These are phyloP conservation scores for Rubus idaeus DNA, from an alignment of 306 rosid species.

Conservation along the genomic window DNA sequence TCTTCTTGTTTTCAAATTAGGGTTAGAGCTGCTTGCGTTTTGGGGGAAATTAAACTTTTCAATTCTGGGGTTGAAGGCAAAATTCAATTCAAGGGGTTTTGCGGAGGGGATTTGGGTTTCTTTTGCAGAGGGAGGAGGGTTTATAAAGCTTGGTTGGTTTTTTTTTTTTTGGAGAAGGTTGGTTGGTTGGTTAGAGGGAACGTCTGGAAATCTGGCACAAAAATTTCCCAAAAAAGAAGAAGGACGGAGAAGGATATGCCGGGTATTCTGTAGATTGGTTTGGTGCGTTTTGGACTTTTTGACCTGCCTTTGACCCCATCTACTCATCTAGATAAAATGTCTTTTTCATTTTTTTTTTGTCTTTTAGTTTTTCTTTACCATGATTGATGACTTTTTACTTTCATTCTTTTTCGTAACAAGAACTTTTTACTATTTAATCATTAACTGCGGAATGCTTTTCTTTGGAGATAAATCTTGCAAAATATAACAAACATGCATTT, in stretches of 20 bases:
- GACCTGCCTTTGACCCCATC: not conserved
- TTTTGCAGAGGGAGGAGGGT: not conserved
- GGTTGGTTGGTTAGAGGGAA: not conserved
- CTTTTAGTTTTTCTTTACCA: no score
- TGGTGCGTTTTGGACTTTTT: slow-evolving; percentile 2
- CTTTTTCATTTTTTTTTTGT: not conserved
- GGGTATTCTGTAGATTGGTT: not conserved
- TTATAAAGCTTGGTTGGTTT: not conserved
- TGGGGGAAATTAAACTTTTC: not conserved
- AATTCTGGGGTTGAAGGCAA: not conserved
- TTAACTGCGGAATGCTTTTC: not conserved
- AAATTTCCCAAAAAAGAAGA: not conserved
- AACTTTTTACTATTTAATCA: not conserved
- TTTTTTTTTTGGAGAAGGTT: no score
- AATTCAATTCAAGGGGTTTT: not conserved
- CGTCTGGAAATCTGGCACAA: not conserved
- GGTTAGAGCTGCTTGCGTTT: not conserved
- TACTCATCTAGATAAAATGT: not conserved
- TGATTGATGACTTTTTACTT: not conserved
- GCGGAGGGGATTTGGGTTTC: not conserved
- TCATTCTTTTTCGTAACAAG: no score
- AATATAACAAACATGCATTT: not conserved
- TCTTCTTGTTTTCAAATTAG: not conserved
- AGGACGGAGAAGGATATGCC: not conserved
- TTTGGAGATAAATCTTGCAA: not conserved